Conservation (phyloP, 2,329 filamentous ascomycete genomes). For the Penicillium sp. region DNA sequence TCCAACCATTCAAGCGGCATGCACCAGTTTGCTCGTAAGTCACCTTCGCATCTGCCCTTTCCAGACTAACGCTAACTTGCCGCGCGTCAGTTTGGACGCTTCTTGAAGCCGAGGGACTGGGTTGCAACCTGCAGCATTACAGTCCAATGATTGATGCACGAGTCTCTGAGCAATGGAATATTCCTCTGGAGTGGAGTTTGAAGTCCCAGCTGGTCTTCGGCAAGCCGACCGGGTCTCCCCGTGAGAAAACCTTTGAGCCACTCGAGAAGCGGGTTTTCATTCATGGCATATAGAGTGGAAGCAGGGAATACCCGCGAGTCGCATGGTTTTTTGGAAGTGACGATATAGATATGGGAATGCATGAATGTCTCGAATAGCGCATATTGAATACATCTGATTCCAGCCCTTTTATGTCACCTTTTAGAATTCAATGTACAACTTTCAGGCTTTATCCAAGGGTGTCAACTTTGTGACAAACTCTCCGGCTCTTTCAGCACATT, state of each 20-base stretch:
- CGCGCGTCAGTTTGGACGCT: slow-evolving; percentile 62
- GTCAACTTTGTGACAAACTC: slow-evolving; percentile 6
- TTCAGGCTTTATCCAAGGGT: neutral
- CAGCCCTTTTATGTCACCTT: neutral
- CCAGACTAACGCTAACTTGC: neutral
- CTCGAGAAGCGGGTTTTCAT: slow-evolving; percentile 10
- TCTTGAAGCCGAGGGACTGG: slow-evolving; percentile 76
- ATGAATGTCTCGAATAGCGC: neutral
- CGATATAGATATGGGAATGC: neutral
- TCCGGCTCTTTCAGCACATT: slow-evolving; percentile 18
- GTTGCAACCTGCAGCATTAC: slow-evolving; percentile 86
- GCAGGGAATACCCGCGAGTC: no score
- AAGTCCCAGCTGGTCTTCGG: slow-evolving; percentile 79
- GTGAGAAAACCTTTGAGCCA: slow-evolving; percentile 9
- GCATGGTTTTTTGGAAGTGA: neutral
- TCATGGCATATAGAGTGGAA: slow-evolving; percentile 8
- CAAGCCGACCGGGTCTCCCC: slow-evolving; percentile 5
- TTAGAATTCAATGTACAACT: neutral
- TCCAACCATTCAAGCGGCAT: slow-evolving; percentile 73
- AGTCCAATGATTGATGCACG: slow-evolving; percentile 77
- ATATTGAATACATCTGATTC: neutral
- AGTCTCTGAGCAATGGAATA: slow-evolving; percentile 65
- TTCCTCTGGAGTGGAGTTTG: slow-evolving; percentile 71
- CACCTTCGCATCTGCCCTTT: neutral
- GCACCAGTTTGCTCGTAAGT: slow-evolving; percentile 63